These are phyloP conservation scores for Chalaropsis ovoidea DNA, from an alignment of 2,329 filamentous ascomycete species.

Conservation along the genomic window DNA sequence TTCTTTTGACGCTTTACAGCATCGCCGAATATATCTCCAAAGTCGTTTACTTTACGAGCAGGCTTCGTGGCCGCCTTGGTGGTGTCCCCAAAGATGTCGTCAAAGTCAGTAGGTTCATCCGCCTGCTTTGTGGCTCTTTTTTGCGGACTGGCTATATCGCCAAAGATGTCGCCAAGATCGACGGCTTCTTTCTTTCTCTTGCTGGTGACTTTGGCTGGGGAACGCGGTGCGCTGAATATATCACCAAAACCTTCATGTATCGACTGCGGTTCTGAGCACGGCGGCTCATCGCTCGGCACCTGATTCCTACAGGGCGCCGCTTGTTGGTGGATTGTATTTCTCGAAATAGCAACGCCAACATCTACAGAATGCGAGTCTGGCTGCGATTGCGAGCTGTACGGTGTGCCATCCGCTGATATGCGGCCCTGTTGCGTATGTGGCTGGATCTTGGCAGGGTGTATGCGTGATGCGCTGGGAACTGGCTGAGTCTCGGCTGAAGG, in stretches of 20 bases:
- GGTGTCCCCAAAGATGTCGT: conserved; percentile 7
- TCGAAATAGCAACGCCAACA: background rate
- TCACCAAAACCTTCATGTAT: background rate
- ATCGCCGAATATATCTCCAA: conserved; percentile 14
- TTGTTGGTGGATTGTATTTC: background rate
- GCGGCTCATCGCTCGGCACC: background rate
- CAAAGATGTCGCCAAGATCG: conserved; percentile 17
- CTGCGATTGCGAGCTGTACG: background rate
- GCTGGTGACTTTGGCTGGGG: background rate
- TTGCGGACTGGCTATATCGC: background rate
- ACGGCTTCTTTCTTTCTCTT: background rate
- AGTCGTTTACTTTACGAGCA: background rate
- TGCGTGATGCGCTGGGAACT: background rate
- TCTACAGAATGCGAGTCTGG: background rate
- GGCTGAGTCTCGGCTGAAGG: background rate
- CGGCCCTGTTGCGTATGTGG: background rate
- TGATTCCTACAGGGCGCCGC: no score
- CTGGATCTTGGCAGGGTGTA: background rate
- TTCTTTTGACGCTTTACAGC: background rate
- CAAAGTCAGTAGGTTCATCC: background rate
- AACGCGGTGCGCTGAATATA: background rate
- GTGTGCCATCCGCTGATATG: no score
- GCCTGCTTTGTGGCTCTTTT: background rate
- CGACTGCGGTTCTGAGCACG: background rate
- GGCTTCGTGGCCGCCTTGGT: conserved; percentile 1